Conservation (phyloP, 352 stramenopile genomes). For the Thraustotheca clavata region DNA sequence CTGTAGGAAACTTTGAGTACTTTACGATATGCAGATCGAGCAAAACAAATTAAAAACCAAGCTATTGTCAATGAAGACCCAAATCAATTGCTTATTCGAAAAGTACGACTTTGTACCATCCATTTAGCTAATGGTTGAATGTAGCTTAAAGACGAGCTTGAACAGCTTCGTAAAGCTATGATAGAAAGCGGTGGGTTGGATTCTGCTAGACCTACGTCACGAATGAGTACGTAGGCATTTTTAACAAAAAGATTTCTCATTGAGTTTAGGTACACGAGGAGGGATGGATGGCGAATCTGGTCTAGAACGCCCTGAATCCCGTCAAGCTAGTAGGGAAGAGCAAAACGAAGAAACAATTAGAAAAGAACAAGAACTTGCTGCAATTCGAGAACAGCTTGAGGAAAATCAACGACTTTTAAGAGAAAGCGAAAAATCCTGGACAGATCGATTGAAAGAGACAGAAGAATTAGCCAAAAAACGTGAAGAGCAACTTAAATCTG, state of each 20-base stretch:
- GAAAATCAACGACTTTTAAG: constrained; percentile 62
- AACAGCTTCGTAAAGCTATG: constrained; percentile 58
- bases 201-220: background rate
- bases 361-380: constrained; percentile 44
- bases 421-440: constrained; percentile 83
- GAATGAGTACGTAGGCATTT: constrained; percentile 11
- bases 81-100: constrained; percentile 77
- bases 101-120: constrained; percentile 26
- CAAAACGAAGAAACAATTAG: constrained; percentile 22
- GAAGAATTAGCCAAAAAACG: constrained; percentile 74
- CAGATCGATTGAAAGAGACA: constrained; percentile 63
- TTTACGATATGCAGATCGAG: constrained; percentile 84
- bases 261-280: background rate
- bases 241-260: background rate
- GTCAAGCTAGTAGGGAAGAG: constrained; percentile 25
- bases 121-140: background rate
- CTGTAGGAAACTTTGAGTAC: constrained; percentile 84
- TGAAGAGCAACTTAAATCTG: constrained; percentile 65
- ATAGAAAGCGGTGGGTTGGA: constrained; percentile 40
- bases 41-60: constrained; percentile 92
- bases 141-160: constrained; percentile 72
- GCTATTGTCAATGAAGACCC: constrained; percentile 89
- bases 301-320: constrained; percentile 43
- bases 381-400: constrained; percentile 64
- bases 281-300: constrained; percentile 23